Evolutionary conservation across 1,284 basidiomycete genomes (phyloP).

Genomic region (Austropuccinia psidii): DNA sequence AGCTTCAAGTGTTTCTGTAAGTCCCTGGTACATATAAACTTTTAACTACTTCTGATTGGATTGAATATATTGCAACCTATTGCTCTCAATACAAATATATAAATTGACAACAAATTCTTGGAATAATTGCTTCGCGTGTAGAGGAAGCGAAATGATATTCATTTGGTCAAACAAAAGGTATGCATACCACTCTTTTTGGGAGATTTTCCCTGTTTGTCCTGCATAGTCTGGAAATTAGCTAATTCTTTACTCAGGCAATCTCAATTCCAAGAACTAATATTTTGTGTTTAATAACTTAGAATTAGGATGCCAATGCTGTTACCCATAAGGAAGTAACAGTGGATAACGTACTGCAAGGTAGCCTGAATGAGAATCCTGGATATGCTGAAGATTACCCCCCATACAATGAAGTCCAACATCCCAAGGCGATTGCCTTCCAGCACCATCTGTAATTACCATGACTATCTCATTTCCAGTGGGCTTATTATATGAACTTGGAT

Average conservation of each 20-base stretch:
- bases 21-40: not conserved
- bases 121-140: not conserved
- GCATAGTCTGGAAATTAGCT: not conserved
- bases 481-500: not conserved
- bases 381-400: not conserved
- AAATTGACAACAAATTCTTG: constrained; percentile 1
- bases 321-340: not conserved
- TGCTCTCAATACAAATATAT: constrained; percentile 1
- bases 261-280: not conserved
- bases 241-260: not conserved
- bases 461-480: not conserved
- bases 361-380: not conserved
- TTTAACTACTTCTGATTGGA: not conserved
- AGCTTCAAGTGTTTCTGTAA: not conserved
- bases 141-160: not conserved
- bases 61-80: not conserved
- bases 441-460: not conserved
- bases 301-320: not conserved
- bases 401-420: not conserved
- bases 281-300: not conserved
- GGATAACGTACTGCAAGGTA: constrained; percentile 6
- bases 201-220: too few species aligned
- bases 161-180: not conserved
- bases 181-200: not conserved
- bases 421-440: not conserved